phyloP scores from a whole-genome alignment of 495 filamentous ascomycete genomes.

The Hypoxylon crocopeplum region DNA sequence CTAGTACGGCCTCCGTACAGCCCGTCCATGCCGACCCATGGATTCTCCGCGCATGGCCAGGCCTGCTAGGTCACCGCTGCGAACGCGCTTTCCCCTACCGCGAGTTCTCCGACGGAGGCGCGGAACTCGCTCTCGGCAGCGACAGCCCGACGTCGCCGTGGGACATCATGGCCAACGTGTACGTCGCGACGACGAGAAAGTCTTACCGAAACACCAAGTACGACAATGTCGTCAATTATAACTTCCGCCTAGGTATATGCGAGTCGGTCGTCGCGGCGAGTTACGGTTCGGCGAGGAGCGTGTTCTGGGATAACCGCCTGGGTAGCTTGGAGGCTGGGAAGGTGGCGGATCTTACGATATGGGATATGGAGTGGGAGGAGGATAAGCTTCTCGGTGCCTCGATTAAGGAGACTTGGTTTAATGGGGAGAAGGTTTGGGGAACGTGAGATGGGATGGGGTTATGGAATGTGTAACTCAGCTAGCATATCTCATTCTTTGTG shows the following conservation, averaged over 20 bases:
- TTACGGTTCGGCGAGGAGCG: conserved; percentile 62
- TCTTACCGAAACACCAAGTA: conserved; percentile 57
- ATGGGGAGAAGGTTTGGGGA: conserved; percentile 54
- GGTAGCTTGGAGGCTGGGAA: conserved; percentile 57
- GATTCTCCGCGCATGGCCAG: conserved; percentile 67
- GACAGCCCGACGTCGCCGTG: conserved; percentile 68
- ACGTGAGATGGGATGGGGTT: too few species aligned
- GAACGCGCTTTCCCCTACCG: conserved; percentile 66
- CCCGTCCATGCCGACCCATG: conserved; percentile 70
- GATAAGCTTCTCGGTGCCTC: conserved; percentile 57
- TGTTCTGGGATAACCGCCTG: conserved; percentile 62
- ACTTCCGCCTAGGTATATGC: conserved; percentile 61
- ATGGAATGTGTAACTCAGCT: too few species aligned
- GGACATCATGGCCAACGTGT: conserved; percentile 61
- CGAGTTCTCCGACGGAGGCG: conserved; percentile 62
- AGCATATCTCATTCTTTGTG: too few species aligned
- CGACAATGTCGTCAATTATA: conserved; percentile 55
- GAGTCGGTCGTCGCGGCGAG: conserved; percentile 63
- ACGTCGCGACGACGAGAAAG: conserved; percentile 63
- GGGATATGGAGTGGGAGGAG: conserved; percentile 63
- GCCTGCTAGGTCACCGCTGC: conserved; percentile 61
- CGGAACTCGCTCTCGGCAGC: conserved; percentile 63
- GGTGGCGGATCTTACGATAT: conserved; percentile 64
- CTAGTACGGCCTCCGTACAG: conserved; percentile 63
- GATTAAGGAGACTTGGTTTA: conserved; percentile 63